Percentiles rank a stretch among this genome's conserved stretches.
These are phyloP conservation scores for Teunomyces funiuensis DNA, from an alignment of 805 yeast genomes.

Conservation along the genomic window DNA sequence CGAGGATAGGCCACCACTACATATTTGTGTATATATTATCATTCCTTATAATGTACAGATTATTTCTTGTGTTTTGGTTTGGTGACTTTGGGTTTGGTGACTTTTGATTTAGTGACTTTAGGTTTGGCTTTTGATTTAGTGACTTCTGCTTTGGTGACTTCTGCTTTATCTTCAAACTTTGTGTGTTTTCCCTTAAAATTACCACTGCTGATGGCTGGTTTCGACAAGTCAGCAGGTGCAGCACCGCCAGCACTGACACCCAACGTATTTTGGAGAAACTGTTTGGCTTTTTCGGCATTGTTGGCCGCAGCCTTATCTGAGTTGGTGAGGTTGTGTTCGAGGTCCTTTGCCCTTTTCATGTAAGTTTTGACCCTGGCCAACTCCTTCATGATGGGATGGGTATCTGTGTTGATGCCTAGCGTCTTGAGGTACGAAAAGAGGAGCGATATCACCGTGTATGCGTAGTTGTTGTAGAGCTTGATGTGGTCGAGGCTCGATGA, in stretches of 20 bases:
- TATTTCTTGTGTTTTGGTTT: conserved; percentile 5
- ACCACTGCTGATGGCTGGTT: conserved; percentile 53
- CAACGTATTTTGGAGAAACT: conserved; percentile 47
- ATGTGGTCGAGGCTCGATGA: conserved; percentile 26
- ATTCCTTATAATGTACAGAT: conserved; percentile 2
- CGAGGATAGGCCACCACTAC: too few species aligned
- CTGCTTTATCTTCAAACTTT: conserved; percentile 41
- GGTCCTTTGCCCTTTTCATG: conserved; percentile 55
- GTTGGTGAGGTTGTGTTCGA: conserved; percentile 24
- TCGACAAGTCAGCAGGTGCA: conserved; percentile 22
- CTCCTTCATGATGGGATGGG: conserved; percentile 67
- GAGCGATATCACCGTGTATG: conserved; percentile 57
- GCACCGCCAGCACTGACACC: conserved; percentile 33
- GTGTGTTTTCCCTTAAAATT: conserved; percentile 58
- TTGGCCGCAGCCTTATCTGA: conserved; percentile 20
- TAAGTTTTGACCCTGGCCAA: conserved; percentile 65
- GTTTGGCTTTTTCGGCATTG: conserved; percentile 40
- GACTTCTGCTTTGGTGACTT: conserved; percentile 3
- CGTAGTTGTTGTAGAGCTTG: conserved; percentile 36
- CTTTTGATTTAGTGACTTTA: not conserved
- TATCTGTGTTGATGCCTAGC: conserved; percentile 54
- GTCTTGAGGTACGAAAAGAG: conserved; percentile 60
- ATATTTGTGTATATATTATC: not conserved
- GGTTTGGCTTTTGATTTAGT: conserved; percentile 1
- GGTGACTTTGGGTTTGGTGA: conserved; percentile 5